These are phyloP conservation scores for Neodidymelliopsis sp. DNA, from an alignment of 2,329 filamentous ascomycete species.

Conservation along the genomic window DNA sequence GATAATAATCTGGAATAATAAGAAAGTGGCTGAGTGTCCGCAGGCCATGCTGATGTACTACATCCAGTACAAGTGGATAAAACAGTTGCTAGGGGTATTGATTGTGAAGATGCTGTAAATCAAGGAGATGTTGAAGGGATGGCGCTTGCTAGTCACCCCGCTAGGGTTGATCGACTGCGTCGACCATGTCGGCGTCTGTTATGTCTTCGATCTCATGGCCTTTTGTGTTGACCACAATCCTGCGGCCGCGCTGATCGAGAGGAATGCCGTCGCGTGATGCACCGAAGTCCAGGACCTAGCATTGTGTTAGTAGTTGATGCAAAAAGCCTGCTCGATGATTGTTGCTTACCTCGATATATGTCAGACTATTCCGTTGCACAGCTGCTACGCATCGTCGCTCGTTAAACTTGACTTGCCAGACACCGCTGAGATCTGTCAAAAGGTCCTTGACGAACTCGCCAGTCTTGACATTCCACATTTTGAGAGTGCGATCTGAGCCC, in stretches of 20 bases:
- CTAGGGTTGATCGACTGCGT: constrained; percentile 35
- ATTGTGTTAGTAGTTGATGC: constrained; percentile 42
- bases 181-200: constrained; percentile 41
- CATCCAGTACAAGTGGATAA: constrained; percentile 11
- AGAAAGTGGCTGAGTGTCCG: constrained; percentile 2
- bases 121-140: neutral
- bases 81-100: constrained; percentile 37
- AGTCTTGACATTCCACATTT: constrained; percentile 97
- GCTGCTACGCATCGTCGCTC: constrained; percentile 94
- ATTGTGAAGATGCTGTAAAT: constrained; percentile 33
- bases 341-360: constrained; percentile 81
- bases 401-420: constrained; percentile 99
- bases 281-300: constrained; percentile 94
- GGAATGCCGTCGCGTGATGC: constrained; percentile 88
- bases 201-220: constrained; percentile 49
- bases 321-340: neutral
- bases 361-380: constrained; percentile 89
- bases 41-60: constrained; percentile 14
- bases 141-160: neutral
- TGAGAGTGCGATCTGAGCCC: constrained; percentile 91
- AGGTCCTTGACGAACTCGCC: constrained; percentile 93
- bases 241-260: constrained; percentile 76
- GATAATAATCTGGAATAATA: constrained; percentile 1
- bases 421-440: constrained; percentile 90
- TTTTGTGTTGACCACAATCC: constrained; percentile 65